phyloP scores from a whole-genome alignment of 1,284 basidiomycete genomes.

The Microbotryum lychnidis-dioicae region DNA sequence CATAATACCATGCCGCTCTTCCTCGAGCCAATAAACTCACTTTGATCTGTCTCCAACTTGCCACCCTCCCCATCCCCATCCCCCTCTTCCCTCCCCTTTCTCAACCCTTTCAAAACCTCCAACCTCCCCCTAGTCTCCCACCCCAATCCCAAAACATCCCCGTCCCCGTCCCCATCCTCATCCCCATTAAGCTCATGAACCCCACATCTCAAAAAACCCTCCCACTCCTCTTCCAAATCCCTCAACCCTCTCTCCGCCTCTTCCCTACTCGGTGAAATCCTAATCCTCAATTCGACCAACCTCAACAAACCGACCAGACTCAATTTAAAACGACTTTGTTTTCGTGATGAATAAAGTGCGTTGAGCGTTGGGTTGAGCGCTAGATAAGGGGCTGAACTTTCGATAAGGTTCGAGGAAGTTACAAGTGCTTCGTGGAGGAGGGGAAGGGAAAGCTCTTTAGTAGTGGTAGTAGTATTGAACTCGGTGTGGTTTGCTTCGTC shows the following conservation, averaged over 20 bases:
- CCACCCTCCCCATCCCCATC: neutral
- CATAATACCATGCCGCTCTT: too few relatives aligned
- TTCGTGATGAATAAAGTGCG: too few relatives aligned
- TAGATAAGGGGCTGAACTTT: too few relatives aligned
- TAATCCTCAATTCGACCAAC: neutral
- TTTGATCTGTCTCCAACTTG: neutral
- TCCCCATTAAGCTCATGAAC: neutral
- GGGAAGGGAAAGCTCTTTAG: neutral
- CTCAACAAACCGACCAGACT: constrained; percentile 1
- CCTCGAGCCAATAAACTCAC: neutral
- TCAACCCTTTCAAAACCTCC: neutral
- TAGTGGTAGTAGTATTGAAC: neutral
- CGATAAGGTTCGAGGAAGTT: too few relatives aligned
- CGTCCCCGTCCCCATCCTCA: neutral
- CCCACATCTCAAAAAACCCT: neutral
- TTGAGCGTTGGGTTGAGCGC: too few relatives aligned
- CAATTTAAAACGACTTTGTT: too few relatives aligned
- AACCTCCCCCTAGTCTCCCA: neutral
- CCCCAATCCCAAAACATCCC: neutral
- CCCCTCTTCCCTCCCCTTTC: neutral
- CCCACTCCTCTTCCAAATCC: constrained; percentile 14
- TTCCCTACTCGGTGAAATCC: neutral
- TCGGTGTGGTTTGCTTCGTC: too few relatives aligned
- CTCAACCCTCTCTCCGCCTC: constrained; percentile 13
- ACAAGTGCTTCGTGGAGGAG: neutral